phyloP scores from a whole-genome alignment of 345 rosid genomes.

The Physaria fendleri region DNA sequence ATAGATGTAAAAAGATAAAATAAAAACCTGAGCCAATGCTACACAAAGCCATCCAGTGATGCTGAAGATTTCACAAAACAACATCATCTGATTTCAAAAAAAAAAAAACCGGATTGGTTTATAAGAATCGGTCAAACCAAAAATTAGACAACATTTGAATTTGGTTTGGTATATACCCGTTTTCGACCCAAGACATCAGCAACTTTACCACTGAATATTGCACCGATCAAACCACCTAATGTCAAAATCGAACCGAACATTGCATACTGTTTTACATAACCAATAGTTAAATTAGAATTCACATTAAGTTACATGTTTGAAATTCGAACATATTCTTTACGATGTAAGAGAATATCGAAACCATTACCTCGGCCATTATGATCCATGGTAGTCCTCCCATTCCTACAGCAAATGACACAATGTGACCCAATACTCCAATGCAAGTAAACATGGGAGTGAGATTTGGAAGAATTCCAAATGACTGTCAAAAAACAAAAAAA shows the following conservation, averaged over 20 bases:
- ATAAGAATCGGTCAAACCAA: slow-evolving; percentile 10
- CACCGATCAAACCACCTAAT: slow-evolving; percentile 37
- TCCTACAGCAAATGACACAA: slow-evolving; percentile 33
- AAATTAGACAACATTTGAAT: neutral
- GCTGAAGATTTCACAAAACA: slow-evolving; percentile 33
- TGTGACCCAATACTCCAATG: slow-evolving; percentile 32
- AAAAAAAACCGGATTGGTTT: neutral
- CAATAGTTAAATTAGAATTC: neutral
- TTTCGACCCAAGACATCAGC: slow-evolving; percentile 35
- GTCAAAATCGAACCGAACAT: slow-evolving; percentile 35
- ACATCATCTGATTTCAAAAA: slow-evolving; percentile 37
- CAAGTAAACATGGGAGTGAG: slow-evolving; percentile 28
- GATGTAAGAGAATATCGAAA: no score
- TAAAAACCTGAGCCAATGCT: slow-evolving; percentile 35
- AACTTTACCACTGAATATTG: slow-evolving; percentile 33
- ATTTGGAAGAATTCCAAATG: slow-evolving; percentile 25
- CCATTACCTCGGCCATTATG: slow-evolving; percentile 71
- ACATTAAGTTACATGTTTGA: no score
- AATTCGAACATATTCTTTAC: no score
- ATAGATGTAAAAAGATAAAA: neutral
- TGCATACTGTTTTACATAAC: slow-evolving; percentile 19
- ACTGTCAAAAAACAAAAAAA: slow-evolving; percentile 7
- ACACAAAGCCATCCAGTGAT: slow-evolving; percentile 37
- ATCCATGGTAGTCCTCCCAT: slow-evolving; percentile 52
- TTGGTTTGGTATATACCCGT: slow-evolving; percentile 21